Evolutionary conservation across 176 grass and related monocot genomes (phyloP).

Genomic region (Eragrostis curvula): DNA sequence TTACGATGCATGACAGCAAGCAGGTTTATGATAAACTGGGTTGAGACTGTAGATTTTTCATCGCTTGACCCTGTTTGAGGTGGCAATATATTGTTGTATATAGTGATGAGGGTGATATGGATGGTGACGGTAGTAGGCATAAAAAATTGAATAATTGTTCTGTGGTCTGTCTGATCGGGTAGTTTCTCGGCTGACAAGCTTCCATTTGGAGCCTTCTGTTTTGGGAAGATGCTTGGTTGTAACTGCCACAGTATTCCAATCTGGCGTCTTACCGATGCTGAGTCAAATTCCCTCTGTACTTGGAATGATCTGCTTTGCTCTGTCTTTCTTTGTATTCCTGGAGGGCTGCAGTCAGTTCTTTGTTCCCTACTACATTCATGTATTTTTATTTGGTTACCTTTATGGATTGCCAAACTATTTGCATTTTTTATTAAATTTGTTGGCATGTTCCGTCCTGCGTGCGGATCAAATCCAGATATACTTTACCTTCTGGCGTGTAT

Average conservation of each 20-base stretch:
- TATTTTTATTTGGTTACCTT: too few relatives aligned
- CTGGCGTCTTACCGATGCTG: too few relatives aligned
- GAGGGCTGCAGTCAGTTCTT: too few relatives aligned
- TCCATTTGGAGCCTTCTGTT: neutral
- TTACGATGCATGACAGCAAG: neutral
- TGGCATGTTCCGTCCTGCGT: too few relatives aligned
- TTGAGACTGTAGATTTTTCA: neutral
- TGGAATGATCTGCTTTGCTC: too few relatives aligned
- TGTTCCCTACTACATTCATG: too few relatives aligned
- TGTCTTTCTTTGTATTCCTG: too few relatives aligned
- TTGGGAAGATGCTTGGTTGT: neutral
- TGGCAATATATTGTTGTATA: constrained; percentile 36
- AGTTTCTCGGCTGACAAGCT: neutral
- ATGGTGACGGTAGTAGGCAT: neutral
- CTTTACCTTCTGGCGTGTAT: too few relatives aligned
- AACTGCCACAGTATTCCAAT: neutral
- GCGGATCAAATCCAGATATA: too few relatives aligned
- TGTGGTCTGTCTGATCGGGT: neutral
- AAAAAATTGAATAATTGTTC: constrained; percentile 27
- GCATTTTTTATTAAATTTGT: too few relatives aligned
- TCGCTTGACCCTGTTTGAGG: neutral
- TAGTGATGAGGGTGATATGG: constrained; percentile 8
- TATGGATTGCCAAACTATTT: too few relatives aligned
- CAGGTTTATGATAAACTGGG: constrained; percentile 8
- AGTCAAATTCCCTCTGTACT: too few relatives aligned